Conservation (phyloP, 2,329 filamentous ascomycete genomes). For the Lasiodiplodia hormozganensis region DNA sequence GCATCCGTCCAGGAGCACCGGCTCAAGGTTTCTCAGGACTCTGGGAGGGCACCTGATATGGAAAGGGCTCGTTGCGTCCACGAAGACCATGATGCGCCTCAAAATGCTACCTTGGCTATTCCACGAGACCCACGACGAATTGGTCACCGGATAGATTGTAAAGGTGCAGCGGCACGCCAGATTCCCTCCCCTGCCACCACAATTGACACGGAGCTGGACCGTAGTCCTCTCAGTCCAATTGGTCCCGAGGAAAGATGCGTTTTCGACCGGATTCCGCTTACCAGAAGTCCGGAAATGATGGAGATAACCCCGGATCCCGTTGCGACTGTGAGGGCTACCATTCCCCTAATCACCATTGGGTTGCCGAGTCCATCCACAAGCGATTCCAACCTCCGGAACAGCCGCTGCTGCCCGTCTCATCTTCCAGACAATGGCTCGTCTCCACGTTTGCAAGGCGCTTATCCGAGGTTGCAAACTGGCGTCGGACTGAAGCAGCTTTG, state of each 20-base stretch:
- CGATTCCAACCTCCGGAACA: not conserved
- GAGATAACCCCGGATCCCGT: not conserved
- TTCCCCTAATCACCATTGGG: not conserved
- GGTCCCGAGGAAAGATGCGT: not conserved
- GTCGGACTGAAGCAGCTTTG: not conserved
- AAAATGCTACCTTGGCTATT: not conserved
- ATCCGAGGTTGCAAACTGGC: not conserved
- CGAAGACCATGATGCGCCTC: not conserved
- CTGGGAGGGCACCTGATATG: not conserved
- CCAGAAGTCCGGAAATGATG: not conserved
- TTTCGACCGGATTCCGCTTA: not conserved
- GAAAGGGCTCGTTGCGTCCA: not conserved
- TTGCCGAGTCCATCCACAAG: not conserved
- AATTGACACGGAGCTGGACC: not conserved
- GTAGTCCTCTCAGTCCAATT: not conserved
- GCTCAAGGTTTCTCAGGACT: no score
- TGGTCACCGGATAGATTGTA: not conserved
- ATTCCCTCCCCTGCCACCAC: not conserved
- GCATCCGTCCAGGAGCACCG: not conserved
- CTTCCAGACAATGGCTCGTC: not conserved
- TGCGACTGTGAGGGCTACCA: not conserved
- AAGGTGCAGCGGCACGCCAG: not conserved
- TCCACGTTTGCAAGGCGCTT: not conserved
- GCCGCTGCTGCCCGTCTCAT: not conserved
- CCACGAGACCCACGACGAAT: not conserved